phyloP scores from a whole-genome alignment of 228 moss, liverwort and hornwort genomes.

The Sphagnum fallax region DNA sequence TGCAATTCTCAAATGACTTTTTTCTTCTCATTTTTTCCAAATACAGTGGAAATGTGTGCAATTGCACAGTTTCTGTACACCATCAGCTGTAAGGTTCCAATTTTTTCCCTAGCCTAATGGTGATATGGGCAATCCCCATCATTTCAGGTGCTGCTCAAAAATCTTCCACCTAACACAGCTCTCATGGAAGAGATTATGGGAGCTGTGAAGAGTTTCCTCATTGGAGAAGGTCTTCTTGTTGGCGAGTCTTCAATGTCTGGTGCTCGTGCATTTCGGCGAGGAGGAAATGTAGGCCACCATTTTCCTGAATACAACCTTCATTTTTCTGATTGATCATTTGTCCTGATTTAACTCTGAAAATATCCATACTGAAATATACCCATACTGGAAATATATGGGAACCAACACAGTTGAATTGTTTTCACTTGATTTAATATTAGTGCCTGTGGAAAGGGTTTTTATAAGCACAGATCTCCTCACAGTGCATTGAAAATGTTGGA shows the following conservation, averaged over 20 bases:
- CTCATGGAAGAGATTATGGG: constrained; percentile 94
- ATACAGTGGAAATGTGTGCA: too few relatives aligned
- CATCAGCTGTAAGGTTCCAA: too few relatives aligned
- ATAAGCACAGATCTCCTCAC: too few relatives aligned
- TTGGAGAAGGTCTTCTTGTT: constrained; percentile 82
- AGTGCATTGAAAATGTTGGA: too few relatives aligned
- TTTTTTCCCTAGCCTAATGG: too few relatives aligned
- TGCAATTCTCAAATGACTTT: too few relatives aligned
- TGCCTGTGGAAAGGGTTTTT: too few relatives aligned
- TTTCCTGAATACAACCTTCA: not conserved
- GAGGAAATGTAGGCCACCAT: constrained; percentile 61
- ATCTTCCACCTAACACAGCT: constrained; percentile 87
- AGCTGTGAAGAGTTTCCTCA: constrained; percentile 74
- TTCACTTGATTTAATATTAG: not conserved
- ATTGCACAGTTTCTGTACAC: too few relatives aligned
- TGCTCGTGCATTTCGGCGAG: constrained; percentile 72
- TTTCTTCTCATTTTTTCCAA: too few relatives aligned
- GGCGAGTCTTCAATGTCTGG: constrained; percentile 84
- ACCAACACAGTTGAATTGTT: not conserved
- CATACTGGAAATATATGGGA: not conserved
- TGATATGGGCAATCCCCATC: not conserved
- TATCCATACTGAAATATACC: not conserved
- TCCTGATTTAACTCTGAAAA: not conserved
- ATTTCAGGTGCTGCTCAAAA: constrained; percentile 69
- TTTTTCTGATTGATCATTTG: not conserved